Evolutionary conservation across 768 basidiomycete species (phyloP).

Genomic region (Daedalea quercina): DNA sequence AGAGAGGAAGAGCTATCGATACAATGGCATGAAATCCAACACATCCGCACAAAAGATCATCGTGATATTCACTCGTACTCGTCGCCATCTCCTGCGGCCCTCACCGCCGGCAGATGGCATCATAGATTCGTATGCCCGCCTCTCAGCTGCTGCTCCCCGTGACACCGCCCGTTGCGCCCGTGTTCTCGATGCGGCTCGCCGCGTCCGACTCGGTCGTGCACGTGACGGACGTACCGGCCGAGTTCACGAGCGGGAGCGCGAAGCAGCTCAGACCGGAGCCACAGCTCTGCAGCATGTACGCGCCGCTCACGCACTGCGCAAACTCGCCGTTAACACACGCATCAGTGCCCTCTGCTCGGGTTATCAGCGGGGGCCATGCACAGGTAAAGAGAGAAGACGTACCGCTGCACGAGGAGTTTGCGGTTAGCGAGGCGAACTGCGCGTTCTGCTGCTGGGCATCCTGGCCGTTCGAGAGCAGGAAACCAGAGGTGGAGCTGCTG

Average conservation of each 20-base stretch:
- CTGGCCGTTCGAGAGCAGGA: conserved; percentile 24
- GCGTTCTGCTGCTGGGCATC: conserved; percentile 27
- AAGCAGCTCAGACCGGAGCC: conserved; percentile 25
- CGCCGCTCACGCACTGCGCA: conserved; percentile 34
- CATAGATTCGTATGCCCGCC: too few relatives aligned
- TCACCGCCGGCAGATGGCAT: too few relatives aligned
- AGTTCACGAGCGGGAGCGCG: conserved; percentile 38
- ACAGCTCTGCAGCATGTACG: conserved; percentile 29
- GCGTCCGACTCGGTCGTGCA: conserved; percentile 32
- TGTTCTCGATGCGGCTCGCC: conserved; percentile 25
- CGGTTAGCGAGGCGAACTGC: conserved; percentile 23
- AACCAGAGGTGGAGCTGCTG: conserved; percentile 2
- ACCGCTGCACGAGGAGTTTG: conserved; percentile 18
- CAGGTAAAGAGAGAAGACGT: not conserved
- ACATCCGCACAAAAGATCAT: too few relatives aligned
- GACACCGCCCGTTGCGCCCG: conserved; percentile 27
- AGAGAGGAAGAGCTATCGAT: not conserved
- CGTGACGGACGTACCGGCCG: conserved; percentile 31
- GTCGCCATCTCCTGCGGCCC: too few relatives aligned
- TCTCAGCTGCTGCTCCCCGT: conserved; percentile 18
- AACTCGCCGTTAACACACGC: conserved; percentile 33
- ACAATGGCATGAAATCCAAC: not conserved
- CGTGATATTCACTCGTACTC: not conserved
- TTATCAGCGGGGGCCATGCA: not conserved
- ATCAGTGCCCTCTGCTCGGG: conserved; percentile 23